Evolutionary conservation across 352 stramenopile species (phyloP).

Genomic region (Phytophthora fragariae): DNA sequence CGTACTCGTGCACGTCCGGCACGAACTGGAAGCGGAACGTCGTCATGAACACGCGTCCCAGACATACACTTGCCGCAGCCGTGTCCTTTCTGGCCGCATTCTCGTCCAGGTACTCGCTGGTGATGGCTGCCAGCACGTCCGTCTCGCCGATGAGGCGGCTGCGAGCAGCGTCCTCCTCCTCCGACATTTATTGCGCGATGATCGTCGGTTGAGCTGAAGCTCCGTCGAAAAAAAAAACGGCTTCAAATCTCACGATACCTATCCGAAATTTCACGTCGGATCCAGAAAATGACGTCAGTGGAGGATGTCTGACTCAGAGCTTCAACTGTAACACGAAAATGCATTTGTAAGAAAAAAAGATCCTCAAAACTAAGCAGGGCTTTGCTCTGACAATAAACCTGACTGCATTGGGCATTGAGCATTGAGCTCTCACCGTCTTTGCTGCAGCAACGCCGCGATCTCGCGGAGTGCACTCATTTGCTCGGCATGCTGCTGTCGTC

Average conservation of each 20-base stretch:
- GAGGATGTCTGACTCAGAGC: no score
- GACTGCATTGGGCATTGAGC: slow-evolving; percentile 3
- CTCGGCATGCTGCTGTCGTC: slow-evolving; percentile 61
- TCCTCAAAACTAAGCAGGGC: background rate
- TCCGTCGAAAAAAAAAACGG: no score
- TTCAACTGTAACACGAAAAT: no score
- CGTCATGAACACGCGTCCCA: slow-evolving; percentile 83
- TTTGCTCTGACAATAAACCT: slow-evolving; percentile 19
- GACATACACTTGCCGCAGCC: slow-evolving; percentile 61
- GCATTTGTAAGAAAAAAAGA: no score
- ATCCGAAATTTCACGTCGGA: background rate
- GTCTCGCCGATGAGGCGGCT: slow-evolving; percentile 73
- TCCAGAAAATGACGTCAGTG: no score
- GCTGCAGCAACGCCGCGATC: slow-evolving; percentile 46
- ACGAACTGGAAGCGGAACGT: slow-evolving; percentile 88
- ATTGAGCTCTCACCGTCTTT: slow-evolving; percentile 19
- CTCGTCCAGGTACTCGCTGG: slow-evolving; percentile 79
- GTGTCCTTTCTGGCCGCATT: slow-evolving; percentile 66
- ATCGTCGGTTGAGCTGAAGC: slow-evolving; percentile 11
- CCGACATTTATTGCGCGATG: slow-evolving; percentile 31
- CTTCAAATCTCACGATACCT: no score
- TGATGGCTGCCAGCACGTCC: slow-evolving; percentile 79
- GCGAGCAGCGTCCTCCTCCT: slow-evolving; percentile 33
- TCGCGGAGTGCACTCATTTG: slow-evolving; percentile 60
- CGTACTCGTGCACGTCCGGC: slow-evolving; percentile 66